Evolutionary conservation across 306 rosid species (phyloP).

Genomic region (Macrotyloma uniflorum): DNA sequence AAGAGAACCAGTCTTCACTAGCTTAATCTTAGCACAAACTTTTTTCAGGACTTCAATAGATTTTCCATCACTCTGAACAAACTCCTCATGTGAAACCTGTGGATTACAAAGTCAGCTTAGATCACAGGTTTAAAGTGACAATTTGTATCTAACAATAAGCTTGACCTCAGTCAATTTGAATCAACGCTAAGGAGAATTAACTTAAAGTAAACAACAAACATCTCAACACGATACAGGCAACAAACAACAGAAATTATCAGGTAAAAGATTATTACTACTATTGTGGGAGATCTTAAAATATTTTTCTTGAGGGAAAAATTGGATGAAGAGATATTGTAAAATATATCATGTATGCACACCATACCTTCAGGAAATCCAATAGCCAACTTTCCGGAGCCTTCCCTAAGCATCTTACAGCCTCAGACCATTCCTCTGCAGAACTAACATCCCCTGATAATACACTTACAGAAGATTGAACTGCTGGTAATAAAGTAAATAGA

Average conservation of each 20-base stretch:
- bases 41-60: constrained; percentile 56
- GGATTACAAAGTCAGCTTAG: constrained; percentile 27
- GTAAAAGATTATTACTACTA: not conserved
- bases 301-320: constrained; percentile 19
- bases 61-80: constrained; percentile 46
- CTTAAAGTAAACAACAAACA: constrained; percentile 13
- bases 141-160: constrained; percentile 17
- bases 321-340: constrained; percentile 19
- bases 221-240: constrained; percentile 2
- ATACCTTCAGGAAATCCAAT: constrained; percentile 74
- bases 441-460: constrained; percentile 35
- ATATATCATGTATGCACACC: constrained; percentile 46
- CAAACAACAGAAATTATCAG: not conserved
- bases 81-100: constrained; percentile 70
- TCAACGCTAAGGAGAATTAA: constrained; percentile 10
- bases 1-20: constrained; percentile 67
- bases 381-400: constrained; percentile 79
- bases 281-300: not conserved
- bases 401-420: constrained; percentile 77
- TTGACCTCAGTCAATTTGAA: constrained; percentile 15
- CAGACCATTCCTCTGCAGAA: constrained; percentile 70
- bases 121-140: constrained; percentile 25
- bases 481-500: constrained; percentile 77
- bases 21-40: constrained; percentile 71
- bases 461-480: constrained; percentile 37